phyloP scores from a whole-genome alignment of 2,329 filamentous ascomycete genomes.

The Cryoendolithus antarcticus region DNA sequence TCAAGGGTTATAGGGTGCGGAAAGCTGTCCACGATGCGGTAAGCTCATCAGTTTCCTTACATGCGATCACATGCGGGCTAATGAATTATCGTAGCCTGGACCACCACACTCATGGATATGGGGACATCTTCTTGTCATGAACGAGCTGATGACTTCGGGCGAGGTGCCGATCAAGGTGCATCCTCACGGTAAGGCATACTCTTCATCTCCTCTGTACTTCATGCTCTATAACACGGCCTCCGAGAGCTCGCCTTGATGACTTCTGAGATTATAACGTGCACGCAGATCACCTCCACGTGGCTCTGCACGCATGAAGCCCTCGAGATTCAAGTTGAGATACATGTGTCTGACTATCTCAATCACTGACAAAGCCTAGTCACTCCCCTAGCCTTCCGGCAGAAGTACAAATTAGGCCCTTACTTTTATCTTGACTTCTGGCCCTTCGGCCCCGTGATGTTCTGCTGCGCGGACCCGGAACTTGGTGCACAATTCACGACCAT shows the following conservation, averaged over 20 bases:
- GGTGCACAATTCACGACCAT: slow-evolving; percentile 8
- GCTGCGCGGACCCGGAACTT: slow-evolving; percentile 4
- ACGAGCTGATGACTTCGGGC: slow-evolving; percentile 5
- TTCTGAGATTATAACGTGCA: neutral
- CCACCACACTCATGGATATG: slow-evolving; percentile 13
- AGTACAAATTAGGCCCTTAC: slow-evolving; percentile 11
- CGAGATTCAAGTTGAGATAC: neutral
- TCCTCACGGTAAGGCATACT: slow-evolving; percentile 8
- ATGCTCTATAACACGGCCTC: neutral
- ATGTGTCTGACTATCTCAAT: neutral
- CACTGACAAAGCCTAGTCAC: slow-evolving; percentile 1
- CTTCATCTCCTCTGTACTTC: too few relatives aligned
- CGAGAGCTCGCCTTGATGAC: neutral
- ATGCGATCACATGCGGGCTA: slow-evolving; percentile 8
- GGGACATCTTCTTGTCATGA: slow-evolving; percentile 10
- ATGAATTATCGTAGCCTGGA: slow-evolving; percentile 6
- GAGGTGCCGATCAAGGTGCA: slow-evolving; percentile 4
- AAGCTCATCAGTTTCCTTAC: neutral
- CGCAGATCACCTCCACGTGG: neutral
- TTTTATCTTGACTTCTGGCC: slow-evolving; percentile 16
- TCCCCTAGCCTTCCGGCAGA: slow-evolving; percentile 6
- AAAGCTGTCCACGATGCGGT: slow-evolving; percentile 3
- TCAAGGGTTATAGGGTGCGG: slow-evolving; percentile 1
- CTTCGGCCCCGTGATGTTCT: slow-evolving; percentile 8
- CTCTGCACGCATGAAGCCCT: too few relatives aligned